These are phyloP conservation scores for Umbelopsis sp. DNA, from an alignment of 192 early-diverging fungal species.

Conservation along the genomic window DNA sequence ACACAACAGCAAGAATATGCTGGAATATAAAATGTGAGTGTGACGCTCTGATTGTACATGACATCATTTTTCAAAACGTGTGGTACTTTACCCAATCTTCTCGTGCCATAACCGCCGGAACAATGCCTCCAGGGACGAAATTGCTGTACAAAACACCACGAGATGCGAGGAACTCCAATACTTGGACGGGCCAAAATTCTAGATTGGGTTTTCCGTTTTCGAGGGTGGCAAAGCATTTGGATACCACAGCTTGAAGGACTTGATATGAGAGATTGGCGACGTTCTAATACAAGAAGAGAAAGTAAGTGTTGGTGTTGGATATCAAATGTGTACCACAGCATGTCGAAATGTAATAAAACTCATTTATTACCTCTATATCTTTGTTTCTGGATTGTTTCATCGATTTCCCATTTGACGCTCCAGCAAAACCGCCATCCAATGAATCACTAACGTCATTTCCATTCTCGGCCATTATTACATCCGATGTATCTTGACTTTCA, in stretches of 20 bases:
- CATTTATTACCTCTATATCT: background rate
- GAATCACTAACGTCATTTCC: constrained; percentile 8
- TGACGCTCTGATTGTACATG: background rate
- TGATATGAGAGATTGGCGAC: constrained; percentile 44
- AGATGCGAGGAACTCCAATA: constrained; percentile 41
- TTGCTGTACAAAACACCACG: constrained; percentile 25
- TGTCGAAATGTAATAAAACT: too few species aligned
- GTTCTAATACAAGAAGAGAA: background rate
- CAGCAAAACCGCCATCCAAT: background rate
- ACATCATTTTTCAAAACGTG: background rate
- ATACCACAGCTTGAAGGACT: constrained; percentile 36
- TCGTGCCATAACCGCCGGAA: constrained; percentile 41
- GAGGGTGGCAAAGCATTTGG: constrained; percentile 32
- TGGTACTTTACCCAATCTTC: constrained; percentile 39
- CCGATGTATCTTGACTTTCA: background rate
- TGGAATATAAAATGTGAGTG: background rate
- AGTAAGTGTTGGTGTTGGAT: too few species aligned
- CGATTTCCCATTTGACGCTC: constrained; percentile 16
- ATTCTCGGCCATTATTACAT: background rate
- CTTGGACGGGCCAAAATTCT: constrained; percentile 42
- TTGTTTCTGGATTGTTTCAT: constrained; percentile 30
- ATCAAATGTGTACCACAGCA: too few species aligned
- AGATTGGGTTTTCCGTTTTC: constrained; percentile 37
- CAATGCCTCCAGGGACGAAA: constrained; percentile 36
- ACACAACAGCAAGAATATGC: constrained; percentile 40